A percentile compares a stretch with the other conserved stretches of the same genome.
These are phyloP conservation scores for Cytidiella melzeri DNA, from an alignment of 768 basidiomycete genomes.

Conservation along the genomic window DNA sequence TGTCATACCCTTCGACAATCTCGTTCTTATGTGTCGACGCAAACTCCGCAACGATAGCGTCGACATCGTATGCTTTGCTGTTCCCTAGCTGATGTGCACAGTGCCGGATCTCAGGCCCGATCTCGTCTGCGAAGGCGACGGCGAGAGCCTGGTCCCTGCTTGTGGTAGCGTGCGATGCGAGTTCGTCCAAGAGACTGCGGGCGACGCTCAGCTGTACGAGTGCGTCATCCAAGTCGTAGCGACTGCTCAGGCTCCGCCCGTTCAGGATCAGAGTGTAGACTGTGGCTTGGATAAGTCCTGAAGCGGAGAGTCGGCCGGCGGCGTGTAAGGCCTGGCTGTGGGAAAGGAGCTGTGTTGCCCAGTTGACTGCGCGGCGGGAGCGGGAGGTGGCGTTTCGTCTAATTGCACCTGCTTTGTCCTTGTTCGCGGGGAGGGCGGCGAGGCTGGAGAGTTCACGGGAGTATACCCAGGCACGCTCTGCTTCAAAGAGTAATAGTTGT, in stretches of 20 bases:
- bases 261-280: conserved; percentile 77
- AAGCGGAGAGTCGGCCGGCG: conserved; percentile 45
- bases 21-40: conserved; percentile 49
- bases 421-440: conserved; percentile 45
- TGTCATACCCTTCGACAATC: conserved; percentile 59
- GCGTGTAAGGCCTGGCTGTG: conserved; percentile 62
- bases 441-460: conserved; percentile 68
- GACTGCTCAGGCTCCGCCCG: conserved; percentile 76
- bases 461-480: conserved; percentile 89
- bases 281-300: conserved; percentile 60
- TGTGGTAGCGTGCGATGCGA: conserved; percentile 57
- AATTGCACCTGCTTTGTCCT: conserved; percentile 46
- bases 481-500: conserved; percentile 80
- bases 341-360: conserved; percentile 72
- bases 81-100: conserved; percentile 86
- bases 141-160: conserved; percentile 87
- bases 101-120: conserved; percentile 87
- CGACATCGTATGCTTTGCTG: conserved; percentile 74
- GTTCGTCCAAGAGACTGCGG: conserved; percentile 61
- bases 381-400: conserved; percentile 74
- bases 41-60: conserved; percentile 63
- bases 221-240: conserved; percentile 70
- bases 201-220: conserved; percentile 75
- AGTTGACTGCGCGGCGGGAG: conserved; percentile 73
- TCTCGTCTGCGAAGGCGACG: conserved; percentile 75